Evolutionary conservation across 1,139 yeast genomes (phyloP), one percentile per base, ranked within the genome.

Genomic region (Suhomyces choctaworum): DNA sequence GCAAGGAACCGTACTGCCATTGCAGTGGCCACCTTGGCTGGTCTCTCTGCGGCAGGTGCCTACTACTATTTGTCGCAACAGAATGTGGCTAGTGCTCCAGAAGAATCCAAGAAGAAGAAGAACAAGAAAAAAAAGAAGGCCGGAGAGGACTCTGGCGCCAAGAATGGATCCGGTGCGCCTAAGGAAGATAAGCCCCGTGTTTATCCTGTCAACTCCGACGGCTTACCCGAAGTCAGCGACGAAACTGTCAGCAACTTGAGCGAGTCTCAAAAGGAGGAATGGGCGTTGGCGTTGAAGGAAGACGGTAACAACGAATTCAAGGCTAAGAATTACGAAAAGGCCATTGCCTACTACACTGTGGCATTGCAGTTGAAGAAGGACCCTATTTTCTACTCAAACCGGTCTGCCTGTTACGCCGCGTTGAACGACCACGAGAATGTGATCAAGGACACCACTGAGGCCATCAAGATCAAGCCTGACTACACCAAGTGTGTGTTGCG

Each of bases 391-490:
- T 90, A 83, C 66, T 88, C 97, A 43, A 90, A 90, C 70, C 78
- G 96, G 64, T 89, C 97, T 16, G 98, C 98, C 13, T 92, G 97
- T 66, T 87, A 86, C 64, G 85, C 89, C 37, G 87, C 95, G 13
- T 70, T 86, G 48, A 78, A 80, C 42, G 78, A 89, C 46, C 81
- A 78, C 56, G 87, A 85, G 50, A 82, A 87, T 55, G 96, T 89
- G 29, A 76, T 94, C 47, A 86, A 80, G 50, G 96, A 88, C 60
- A 83, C 96, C 40, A 79, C 96, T 20, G 78, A 74, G 45, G 98
- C 98, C 25, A 75, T 94, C 51, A 76, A 79, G 48, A 65, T 90
- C 53, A 85, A 89, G 60, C 96, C 95, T 11, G 92, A 84, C 56
- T 92, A 94, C 64, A 72, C 88, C 52, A 92, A 94, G 70, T 94